Base-by-base conservation (phyloP, 2,329 filamentous ascomycete species). In the Harringtonia lauricola region DNA sequence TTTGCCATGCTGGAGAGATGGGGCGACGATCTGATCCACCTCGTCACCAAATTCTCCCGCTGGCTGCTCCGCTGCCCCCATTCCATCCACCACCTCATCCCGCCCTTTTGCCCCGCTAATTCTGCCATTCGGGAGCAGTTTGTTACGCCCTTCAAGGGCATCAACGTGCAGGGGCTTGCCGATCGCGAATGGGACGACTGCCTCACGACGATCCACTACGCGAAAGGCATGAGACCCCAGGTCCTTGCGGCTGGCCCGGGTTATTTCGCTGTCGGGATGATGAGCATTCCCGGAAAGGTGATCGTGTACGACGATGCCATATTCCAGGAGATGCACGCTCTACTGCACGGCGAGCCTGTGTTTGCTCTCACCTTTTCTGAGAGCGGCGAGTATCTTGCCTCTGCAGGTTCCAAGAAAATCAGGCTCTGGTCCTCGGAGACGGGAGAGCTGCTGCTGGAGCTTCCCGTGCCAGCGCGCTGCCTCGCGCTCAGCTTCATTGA, bases 81-180 rank as follows among this genome's bases (percentile, higher is more conserved):
- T 4, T 45, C 48, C 2, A 56, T 57, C n/a, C 49, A 54, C 21
- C 46, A 51, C 13, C 47, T 49, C 2, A 56, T 58, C 7, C 51
- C 53, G 5, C 51, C 54, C 0, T 55, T 58, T 22, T 58, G 55
- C 22, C 55, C 55, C 0, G 36, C 42, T 2, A 43, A 47, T n/a
- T 57, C 55, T 2, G 47, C 46, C 1, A 42, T 57, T 9, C 39
- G 47, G 9, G 47, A 48, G n/a, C 48, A 53, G 17, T 56, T 56
- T 13, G 37, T 31, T 1, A 41, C 14, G 9, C 37, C 51, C 2
- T 42, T 46, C 1, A 49, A 48, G 1, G 55, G 55, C 1, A 42
- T 56, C 17, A 44, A 31, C 17, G 42, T 58, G 0, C 42, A 47
- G 0, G 53, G 55, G 0, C 19, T 50, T 3, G 37, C 48, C 1